These are phyloP conservation scores for Striga hermonthica DNA, from an alignment of 305 asterid species.

Conservation along the genomic window DNA sequence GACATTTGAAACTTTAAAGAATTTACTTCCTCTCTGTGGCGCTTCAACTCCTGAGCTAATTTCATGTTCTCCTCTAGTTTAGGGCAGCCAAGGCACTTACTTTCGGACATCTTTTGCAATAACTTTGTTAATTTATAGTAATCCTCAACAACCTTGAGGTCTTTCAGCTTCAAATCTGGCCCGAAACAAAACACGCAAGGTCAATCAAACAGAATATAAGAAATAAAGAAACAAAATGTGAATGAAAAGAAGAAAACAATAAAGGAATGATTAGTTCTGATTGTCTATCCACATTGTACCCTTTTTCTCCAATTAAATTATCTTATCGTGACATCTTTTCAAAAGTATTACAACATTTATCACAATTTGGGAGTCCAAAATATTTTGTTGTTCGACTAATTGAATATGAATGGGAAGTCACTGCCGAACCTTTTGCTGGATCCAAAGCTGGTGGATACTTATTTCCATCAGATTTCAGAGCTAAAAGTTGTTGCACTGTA, in stretches of 20 bases:
- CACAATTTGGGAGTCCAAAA: slow-evolving; percentile 13
- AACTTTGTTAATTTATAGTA: slow-evolving; percentile 66
- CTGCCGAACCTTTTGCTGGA: slow-evolving; percentile 72
- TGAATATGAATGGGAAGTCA: slow-evolving; percentile 17
- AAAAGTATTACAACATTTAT: slow-evolving; percentile 19
- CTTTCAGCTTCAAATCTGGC: slow-evolving; percentile 88
- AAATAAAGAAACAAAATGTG: not conserved
- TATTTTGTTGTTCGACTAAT: slow-evolving; percentile 9
- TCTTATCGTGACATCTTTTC: not conserved
- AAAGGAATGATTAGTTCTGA: not conserved
- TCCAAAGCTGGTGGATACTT: slow-evolving; percentile 88
- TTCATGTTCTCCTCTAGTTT: slow-evolving; percentile 79
- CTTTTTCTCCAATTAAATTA: slow-evolving; percentile 9
- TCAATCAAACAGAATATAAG: slow-evolving; percentile 20
- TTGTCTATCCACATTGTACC: not conserved
- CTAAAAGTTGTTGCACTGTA: slow-evolving; percentile 68
- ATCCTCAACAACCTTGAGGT: slow-evolving; percentile 54
- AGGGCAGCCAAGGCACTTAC: slow-evolving; percentile 87
- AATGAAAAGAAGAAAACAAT: not conserved
- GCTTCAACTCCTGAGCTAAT: slow-evolving; percentile 67
- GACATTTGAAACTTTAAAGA: slow-evolving; percentile 83
- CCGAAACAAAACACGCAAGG: slow-evolving; percentile 31
- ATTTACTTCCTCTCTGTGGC: slow-evolving; percentile 69
- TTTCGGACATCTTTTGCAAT: slow-evolving; percentile 82
- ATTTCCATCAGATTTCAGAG: slow-evolving; percentile 72